Conservation (phyloP, 1,284 basidiomycete species). For the Sporisorium scitamineum region DNA sequence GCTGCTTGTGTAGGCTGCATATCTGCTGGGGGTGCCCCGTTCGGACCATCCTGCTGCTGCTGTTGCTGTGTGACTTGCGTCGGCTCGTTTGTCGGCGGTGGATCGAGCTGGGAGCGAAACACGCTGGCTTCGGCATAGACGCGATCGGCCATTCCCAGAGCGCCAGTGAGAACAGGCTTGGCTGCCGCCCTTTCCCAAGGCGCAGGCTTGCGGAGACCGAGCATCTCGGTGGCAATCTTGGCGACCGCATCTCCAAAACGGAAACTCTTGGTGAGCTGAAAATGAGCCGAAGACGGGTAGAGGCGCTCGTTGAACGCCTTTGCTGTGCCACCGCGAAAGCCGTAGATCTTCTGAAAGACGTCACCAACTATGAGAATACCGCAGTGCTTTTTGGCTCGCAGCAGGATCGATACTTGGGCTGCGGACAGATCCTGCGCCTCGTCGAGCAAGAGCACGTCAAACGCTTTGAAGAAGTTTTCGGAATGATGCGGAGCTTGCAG, state of each 20-base stretch:
- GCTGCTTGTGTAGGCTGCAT: background rate
- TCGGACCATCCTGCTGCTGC: background rate
- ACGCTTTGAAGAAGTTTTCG: slow-evolving; percentile 50
- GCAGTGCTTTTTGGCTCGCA: slow-evolving; percentile 54
- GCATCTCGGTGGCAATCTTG: slow-evolving; percentile 51
- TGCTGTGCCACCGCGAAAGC: slow-evolving; percentile 62
- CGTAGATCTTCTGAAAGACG: slow-evolving; percentile 65
- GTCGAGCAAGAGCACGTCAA: slow-evolving; percentile 61
- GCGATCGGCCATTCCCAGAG: slow-evolving; percentile 36
- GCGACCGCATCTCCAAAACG: slow-evolving; percentile 61
- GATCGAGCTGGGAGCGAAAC: slow-evolving; percentile 15
- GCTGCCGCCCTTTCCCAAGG: slow-evolving; percentile 43
- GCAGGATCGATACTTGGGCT: slow-evolving; percentile 58
- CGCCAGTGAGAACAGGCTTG: slow-evolving; percentile 43
- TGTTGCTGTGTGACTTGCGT: slow-evolving; percentile 9
- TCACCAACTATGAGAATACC: slow-evolving; percentile 64
- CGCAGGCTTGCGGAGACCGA: slow-evolving; percentile 55
- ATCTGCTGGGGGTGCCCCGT: background rate
- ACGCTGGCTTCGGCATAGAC: slow-evolving; percentile 45
- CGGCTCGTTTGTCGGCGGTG: background rate
- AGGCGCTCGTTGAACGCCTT: slow-evolving; percentile 60
- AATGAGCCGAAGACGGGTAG: slow-evolving; percentile 52
- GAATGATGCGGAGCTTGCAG: slow-evolving; percentile 47
- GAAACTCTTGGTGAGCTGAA: slow-evolving; percentile 62
- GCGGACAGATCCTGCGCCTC: slow-evolving; percentile 65